phyloP scores from a whole-genome alignment of 352 stramenopile genomes.

The Phytophthora macrochlamydospora region DNA sequence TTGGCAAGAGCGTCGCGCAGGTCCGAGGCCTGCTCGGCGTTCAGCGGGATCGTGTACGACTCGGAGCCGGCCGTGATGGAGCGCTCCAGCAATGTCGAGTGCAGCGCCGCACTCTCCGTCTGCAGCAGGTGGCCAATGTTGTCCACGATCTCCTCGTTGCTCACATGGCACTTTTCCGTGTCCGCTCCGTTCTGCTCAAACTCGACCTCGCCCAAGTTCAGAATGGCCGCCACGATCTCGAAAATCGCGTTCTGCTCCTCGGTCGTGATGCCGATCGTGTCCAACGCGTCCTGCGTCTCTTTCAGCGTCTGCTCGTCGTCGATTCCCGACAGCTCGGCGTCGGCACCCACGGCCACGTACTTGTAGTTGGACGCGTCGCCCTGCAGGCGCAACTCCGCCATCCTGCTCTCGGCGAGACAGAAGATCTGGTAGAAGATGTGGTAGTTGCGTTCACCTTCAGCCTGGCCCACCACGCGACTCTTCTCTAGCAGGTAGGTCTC shows the following conservation, averaged over 20 bases:
- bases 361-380: conserved; percentile 73
- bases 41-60: conserved; percentile 93
- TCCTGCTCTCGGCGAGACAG: conserved; percentile 48
- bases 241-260: conserved; percentile 93
- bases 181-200: conserved; percentile 74
- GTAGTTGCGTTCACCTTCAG: conserved; percentile 95
- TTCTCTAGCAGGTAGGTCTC: conserved; percentile 98
- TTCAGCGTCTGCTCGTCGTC: conserved; percentile 75
- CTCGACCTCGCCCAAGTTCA: conserved; percentile 96
- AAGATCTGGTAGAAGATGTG: conserved; percentile 98
- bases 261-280: conserved; percentile 89
- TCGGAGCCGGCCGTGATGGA: conserved; percentile 93
- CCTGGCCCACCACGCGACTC: conserved; percentile 92
- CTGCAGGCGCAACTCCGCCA: conserved; percentile 58
- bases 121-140: conserved; percentile 66
- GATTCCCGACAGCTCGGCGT: conserved; percentile 63
- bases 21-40: conserved; percentile 88
- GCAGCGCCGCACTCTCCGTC: conserved; percentile 71
- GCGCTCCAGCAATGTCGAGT: conserved; percentile 88
- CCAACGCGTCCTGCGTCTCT: conserved; percentile 89
- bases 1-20: conserved; percentile 96
- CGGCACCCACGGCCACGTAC: conserved; percentile 70
- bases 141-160: conserved; percentile 60
- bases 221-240: conserved; percentile 94
- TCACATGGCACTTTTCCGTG: conserved; percentile 63